Percentiles rank a stretch among this genome's conserved stretches.
phyloP scores from a whole-genome alignment of 768 basidiomycete genomes.

The Kwoniella botswanensis region DNA sequence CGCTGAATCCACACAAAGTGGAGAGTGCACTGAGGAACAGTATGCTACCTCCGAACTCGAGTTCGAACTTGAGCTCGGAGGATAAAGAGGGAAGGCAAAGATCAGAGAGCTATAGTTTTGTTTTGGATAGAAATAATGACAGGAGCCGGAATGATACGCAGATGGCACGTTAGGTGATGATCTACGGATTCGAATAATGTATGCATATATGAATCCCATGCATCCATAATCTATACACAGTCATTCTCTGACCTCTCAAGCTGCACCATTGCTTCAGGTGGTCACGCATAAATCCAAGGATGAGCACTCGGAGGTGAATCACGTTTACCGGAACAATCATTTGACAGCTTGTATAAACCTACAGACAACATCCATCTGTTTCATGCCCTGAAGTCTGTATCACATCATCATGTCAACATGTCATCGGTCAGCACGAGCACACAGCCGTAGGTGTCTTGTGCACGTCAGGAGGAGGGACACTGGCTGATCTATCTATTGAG shows the following conservation, averaged over 20 bases:
- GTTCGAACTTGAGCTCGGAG: background rate
- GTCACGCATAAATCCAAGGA: no score
- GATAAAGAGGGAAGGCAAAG: slow-evolving; percentile 28
- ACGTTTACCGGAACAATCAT: no score
- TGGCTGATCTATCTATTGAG: no score
- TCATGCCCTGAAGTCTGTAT: background rate
- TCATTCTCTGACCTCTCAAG: no score
- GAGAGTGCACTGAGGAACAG: slow-evolving; percentile 10
- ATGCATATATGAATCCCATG: no score
- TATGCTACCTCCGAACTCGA: background rate
- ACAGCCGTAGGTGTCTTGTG: background rate
- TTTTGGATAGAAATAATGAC: slow-evolving; percentile 12
- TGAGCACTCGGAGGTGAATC: no score
- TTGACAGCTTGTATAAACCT: no score
- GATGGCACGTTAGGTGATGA: no score
- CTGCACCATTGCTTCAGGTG: no score
- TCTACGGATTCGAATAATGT: no score
- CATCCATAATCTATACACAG: no score
- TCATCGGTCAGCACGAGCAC: background rate
- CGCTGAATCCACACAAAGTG: background rate
- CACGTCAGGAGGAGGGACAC: background rate
- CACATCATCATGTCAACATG: background rate
- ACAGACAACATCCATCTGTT: background rate
- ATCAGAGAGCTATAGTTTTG: slow-evolving; percentile 46
- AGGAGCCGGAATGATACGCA: no score